Percentiles rank a stretch among this genome's conserved stretches.
phyloP scores from a whole-genome alignment of 306 rosid species.

The Prunus mongolica region DNA sequence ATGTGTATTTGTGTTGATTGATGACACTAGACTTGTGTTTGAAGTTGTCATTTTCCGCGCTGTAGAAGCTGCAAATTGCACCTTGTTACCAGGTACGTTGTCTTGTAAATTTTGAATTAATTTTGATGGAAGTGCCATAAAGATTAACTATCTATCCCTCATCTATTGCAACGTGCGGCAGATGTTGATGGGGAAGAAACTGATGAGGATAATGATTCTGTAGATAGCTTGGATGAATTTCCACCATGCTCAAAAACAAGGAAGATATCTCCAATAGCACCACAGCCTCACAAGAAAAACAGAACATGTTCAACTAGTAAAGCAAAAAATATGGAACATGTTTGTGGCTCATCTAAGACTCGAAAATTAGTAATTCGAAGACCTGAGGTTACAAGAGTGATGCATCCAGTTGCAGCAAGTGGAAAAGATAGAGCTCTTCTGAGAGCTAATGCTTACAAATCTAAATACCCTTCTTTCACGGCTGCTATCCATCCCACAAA shows the following conservation, averaged over 20 bases:
- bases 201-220: background rate
- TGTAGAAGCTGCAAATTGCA: background rate
- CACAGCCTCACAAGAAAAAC: background rate
- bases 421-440: background rate
- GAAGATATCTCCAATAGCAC: background rate
- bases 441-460: background rate
- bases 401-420: background rate
- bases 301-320: background rate
- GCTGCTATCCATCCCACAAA: background rate
- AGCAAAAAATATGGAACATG: background rate
- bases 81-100: background rate
- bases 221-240: background rate
- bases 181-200: background rate
- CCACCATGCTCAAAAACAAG: background rate
- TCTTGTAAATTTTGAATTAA: background rate
- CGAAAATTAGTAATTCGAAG: background rate
- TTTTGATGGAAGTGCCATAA: background rate
- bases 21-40: background rate
- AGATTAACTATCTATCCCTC: background rate
- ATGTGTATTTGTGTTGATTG: conserved; percentile 8
- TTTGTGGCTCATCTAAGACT: background rate
- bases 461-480: background rate
- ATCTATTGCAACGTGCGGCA: background rate
- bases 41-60: background rate
- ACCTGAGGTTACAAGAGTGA: background rate